Evolutionary conservation across 1,139 yeast genomes (phyloP), one percentile per base, ranked within the genome.

Genomic region (Spathaspora sp.): DNA sequence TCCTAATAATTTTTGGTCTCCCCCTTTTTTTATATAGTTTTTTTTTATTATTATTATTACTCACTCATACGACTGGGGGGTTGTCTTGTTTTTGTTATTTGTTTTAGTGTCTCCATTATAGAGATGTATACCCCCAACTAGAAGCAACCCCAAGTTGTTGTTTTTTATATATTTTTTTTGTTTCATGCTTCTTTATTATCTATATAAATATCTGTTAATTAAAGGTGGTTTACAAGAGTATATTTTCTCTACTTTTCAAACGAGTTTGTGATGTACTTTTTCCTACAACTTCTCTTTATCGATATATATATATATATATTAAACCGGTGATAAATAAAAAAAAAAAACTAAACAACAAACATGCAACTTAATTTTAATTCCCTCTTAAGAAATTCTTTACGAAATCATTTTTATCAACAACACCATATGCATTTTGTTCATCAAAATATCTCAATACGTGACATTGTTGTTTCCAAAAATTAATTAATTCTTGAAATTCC

Each of bases 401-500:
- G 60, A 88, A 84, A 52, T 73, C 75, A 56, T 81, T 74, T 64
- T 68, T 72, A 54, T 72, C 76, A 46, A 71, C 72, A 49, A 67
- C 70, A 46, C 71, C 75, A 57, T 81, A 77, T 41, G 69, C 68
- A 47, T 78, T 77, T 65, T 81, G 86, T 58, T 82, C 83, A 57
- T 84, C 88, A 58, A 88, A 88, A 71, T 83, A 88, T 69, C 86
- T 82, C 81, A 86, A 74, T 37, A 89, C 90, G 67, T 89, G 96
- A 57, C 93, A 81, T 61, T 82, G 85, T 72, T 89, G 96, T 67
- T 89, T 89, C 96, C 96, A 89, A 73, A 88, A 89, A 70, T 89
- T 89, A 59, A 86, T 76, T 61, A 88, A 78, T 64, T 89, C 96
- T 64, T 89, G 96, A 67, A 83, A 89, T 67, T 89, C 96, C 93